phyloP scores from a whole-genome alignment of 768 basidiomycete genomes.

The Rhodosporidiobolus sp. region DNA sequence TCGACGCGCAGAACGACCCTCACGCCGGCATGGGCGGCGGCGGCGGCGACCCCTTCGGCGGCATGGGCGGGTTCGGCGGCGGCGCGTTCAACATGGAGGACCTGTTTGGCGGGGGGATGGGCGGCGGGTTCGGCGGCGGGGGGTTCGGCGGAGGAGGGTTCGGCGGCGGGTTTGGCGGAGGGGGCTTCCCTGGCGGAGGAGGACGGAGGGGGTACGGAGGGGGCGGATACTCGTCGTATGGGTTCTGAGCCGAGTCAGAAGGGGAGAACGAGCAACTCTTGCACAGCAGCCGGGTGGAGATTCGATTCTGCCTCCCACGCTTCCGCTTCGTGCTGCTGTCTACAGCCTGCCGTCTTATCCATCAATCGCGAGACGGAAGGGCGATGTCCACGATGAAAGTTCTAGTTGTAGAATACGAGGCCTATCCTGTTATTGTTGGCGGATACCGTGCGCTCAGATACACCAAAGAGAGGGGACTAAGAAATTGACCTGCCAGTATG shows the following conservation, averaged over 20 bases:
- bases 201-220: slow-evolving; percentile 4
- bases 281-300: no score
- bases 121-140: slow-evolving; percentile 8
- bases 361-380: no score
- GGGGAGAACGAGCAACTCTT: no score
- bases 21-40: slow-evolving; percentile 1
- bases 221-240: slow-evolving; percentile 23
- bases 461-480: no score
- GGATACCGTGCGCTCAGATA: no score
- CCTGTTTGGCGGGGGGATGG: slow-evolving; percentile 23
- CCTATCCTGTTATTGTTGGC: no score
- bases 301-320: no score
- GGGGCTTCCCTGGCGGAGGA: slow-evolving; percentile 4
- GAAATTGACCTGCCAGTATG: no score
- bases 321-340: no score
- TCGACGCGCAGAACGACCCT: slow-evolving; percentile 9
- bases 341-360: no score
- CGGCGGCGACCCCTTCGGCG: slow-evolving; percentile 28
- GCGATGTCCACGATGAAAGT: no score
- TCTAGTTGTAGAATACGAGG: no score
- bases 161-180: not conserved
- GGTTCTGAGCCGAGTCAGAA: slow-evolving; percentile 4
- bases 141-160: not conserved
- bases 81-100: slow-evolving; percentile 40
- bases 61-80: slow-evolving; percentile 25